Percentiles rank a stretch among this genome's conserved stretches.
Conservation (phyloP, 2,329 filamentous ascomycete species). For the Calonectria crousiana region DNA sequence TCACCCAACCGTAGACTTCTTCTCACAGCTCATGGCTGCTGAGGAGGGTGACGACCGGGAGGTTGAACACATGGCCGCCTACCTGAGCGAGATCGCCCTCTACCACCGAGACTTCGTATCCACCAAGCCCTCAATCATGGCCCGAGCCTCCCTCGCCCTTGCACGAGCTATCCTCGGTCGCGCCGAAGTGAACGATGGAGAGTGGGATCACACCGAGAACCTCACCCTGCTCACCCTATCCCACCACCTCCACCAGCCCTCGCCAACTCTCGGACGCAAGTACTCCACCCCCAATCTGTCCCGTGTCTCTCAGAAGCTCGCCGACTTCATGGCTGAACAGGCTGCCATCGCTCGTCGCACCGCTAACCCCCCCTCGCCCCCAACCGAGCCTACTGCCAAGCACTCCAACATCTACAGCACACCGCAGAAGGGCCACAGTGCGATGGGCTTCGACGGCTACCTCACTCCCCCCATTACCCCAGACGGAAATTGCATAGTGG, state of each 20-base stretch:
- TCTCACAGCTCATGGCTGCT: conserved; percentile 86
- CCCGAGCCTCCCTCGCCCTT: conserved; percentile 86
- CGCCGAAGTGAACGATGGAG: conserved; percentile 78
- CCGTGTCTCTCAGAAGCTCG: conserved; percentile 66
- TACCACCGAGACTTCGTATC: conserved; percentile 99
- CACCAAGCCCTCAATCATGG: conserved; percentile 90
- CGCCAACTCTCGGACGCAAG: conserved; percentile 69
- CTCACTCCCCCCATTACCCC: conserved; percentile 89
- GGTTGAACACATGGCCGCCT: conserved; percentile 93
- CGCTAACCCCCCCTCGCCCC: conserved; percentile 70
- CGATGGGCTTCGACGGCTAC: conserved; percentile 78
- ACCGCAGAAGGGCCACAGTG: conserved; percentile 80
- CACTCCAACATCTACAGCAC: conserved; percentile 78
- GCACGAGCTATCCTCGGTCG: conserved; percentile 88
- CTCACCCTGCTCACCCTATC: conserved; percentile 72
- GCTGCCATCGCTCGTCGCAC: conserved; percentile 65
- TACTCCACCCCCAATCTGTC: conserved; percentile 68
- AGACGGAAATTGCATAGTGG: conserved; percentile 71
- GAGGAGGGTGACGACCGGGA: conserved; percentile 85
- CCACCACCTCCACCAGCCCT: conserved; percentile 70
- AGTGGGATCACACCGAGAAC: conserved; percentile 82
- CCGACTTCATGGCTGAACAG: conserved; percentile 71
- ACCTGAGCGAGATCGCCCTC: conserved; percentile 93
- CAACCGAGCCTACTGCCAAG: conserved; percentile 65
- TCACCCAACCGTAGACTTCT: conserved; percentile 95